Evolutionary conservation across 805 yeast genomes (phyloP).

Genomic region (Ogataea thermomethanolica): DNA sequence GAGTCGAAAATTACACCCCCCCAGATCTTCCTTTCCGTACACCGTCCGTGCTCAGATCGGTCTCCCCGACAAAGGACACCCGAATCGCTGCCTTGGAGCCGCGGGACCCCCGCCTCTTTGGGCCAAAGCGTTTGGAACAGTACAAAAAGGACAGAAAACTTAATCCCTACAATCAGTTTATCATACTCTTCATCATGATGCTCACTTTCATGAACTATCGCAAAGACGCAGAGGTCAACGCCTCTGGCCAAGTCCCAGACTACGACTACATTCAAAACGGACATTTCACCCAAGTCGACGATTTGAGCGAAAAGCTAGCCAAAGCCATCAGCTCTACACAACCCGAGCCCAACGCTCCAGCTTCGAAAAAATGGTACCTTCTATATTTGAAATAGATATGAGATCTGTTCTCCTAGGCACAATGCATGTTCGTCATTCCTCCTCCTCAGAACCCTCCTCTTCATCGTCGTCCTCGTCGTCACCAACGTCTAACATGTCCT

Average conservation of each 20-base stretch:
- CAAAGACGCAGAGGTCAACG: conserved; percentile 44
- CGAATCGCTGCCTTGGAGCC: conserved; percentile 34
- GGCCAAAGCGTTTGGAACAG: conserved; percentile 40
- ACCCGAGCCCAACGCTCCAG: neutral
- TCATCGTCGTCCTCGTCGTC: conserved; percentile 41
- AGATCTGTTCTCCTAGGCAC: neutral
- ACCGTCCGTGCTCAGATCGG: conserved; percentile 34
- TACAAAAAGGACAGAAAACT: conserved; percentile 47
- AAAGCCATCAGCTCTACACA: conserved; percentile 2
- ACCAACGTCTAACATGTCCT: conserved; percentile 61
- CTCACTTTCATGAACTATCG: conserved; percentile 50
- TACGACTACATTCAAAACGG: conserved; percentile 25
- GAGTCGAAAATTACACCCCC: conserved; percentile 35
- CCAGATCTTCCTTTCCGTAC: conserved; percentile 56
- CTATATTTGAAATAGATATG: conserved; percentile 41
- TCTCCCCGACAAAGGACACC: conserved; percentile 30
- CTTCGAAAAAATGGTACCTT: conserved; percentile 45
- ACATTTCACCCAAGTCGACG: conserved; percentile 13
- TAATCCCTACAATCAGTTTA: conserved; percentile 55
- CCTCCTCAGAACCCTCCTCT: conserved; percentile 22
- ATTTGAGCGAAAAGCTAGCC: conserved; percentile 14
- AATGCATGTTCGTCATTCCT: conserved; percentile 9
- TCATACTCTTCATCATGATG: conserved; percentile 46
- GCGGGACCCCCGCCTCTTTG: conserved; percentile 36
- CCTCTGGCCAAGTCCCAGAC: conserved; percentile 30